Conservation (phyloP, 2,329 filamentous ascomycete genomes). For the Sclerotinia subarctica region DNA sequence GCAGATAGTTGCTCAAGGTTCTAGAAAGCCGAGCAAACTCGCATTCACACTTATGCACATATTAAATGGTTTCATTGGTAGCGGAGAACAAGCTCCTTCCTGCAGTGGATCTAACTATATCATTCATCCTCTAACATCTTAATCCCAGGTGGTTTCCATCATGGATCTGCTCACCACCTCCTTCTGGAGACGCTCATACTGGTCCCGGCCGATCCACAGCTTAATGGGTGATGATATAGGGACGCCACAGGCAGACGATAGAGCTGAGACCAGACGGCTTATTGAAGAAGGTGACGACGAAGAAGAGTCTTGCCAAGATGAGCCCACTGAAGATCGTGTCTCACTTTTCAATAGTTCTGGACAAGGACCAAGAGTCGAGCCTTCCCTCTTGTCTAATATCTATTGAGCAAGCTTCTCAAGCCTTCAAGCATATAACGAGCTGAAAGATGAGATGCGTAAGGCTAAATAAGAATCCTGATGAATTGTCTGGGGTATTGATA, state of each 20-base stretch:
- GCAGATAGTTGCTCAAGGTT: not conserved
- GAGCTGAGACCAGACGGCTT: slow-evolving; percentile 29
- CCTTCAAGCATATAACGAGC: not conserved
- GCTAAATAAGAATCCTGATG: slow-evolving; percentile 8
- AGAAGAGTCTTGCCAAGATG: slow-evolving; percentile 30
- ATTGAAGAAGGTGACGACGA: slow-evolving; percentile 31
- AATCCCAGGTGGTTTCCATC: slow-evolving; percentile 29
- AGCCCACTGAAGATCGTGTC: slow-evolving; percentile 20
- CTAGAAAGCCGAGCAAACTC: not conserved
- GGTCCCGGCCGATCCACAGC: slow-evolving; percentile 26
- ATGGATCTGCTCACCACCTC: slow-evolving; percentile 33
- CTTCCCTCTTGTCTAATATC: slow-evolving; percentile 26
- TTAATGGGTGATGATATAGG: slow-evolving; percentile 15
- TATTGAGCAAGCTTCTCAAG: slow-evolving; percentile 6
- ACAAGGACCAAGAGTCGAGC: slow-evolving; percentile 31
- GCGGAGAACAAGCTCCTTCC: not conserved
- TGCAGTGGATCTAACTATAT: not conserved
- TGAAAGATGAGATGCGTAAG: slow-evolving; percentile 4
- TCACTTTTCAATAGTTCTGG: slow-evolving; percentile 9
- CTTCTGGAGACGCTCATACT: slow-evolving; percentile 28
- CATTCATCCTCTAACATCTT: slow-evolving; percentile 5
- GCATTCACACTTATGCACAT: not conserved
- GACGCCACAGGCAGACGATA: slow-evolving; percentile 26
- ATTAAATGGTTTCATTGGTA: not conserved
- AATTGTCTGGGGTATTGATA: slow-evolving; percentile 4